Base-by-base conservation (phyloP, 2,329 filamentous ascomycete species). In the Dothideomycetes sp. region DNA sequence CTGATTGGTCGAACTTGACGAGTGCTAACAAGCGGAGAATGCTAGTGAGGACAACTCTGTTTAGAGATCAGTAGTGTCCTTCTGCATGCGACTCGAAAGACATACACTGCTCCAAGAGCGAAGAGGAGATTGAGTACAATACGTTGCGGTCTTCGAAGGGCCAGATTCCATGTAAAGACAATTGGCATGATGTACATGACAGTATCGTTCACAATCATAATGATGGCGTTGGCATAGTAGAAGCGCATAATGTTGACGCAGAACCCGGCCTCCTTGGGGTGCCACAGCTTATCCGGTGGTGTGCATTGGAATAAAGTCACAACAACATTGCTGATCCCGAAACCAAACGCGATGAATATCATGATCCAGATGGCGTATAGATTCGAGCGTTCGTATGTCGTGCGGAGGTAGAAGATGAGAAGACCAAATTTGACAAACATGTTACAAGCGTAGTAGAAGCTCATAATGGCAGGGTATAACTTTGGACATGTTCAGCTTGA, bases 351-450 rank as follows among this genome's bases (percentile, higher is more conserved):
- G 10, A 63, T 38, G 22, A 55, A 49, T 17, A 55, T 54, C 53
- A 60, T 58, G 41, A 55, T 36, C 35, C 51, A 54, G 19, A 64
- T 57, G 24, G 49, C 50, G 41, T 43, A 43, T 15, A 42, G 47
- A 16, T 51, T 48, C 31, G 42, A 46, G 8, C 38, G 45, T 16
- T 53, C 51, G 31, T 51, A 49, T 18, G 54, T 54, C n/a, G 63
- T 53, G 22, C 59, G 57, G 19, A 56, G 46, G 44, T 64, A 64
- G 48, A 64, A 55, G 40, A 60, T 48, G 5, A 64, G 52, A 5
- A 64, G 51, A 1, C 59, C 60, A 31, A 63, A 51, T 47, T 64
- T 63, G 43, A 64, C 52, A 34, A 53, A 56, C 54, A 60, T 62
- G 40, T 63, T 61, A 38, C 58, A 60, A 32, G 50, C 41, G 43